These are phyloP conservation scores for Malus orientalis DNA, from an alignment of 306 rosid species.

Conservation along the genomic window DNA sequence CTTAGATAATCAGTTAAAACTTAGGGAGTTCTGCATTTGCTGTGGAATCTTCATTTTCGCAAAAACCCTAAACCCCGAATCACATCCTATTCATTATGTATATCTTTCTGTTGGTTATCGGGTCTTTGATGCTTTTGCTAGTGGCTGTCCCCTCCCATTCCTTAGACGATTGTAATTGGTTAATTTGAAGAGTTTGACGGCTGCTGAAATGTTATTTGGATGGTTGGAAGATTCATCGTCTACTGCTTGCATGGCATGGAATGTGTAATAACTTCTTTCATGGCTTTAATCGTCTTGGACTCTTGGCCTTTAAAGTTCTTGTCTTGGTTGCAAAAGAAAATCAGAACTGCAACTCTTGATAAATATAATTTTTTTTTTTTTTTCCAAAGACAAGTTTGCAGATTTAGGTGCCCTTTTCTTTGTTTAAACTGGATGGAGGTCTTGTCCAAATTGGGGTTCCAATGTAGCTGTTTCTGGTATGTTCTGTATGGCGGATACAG, in stretches of 20 bases:
- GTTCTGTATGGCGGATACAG: conserved; percentile 60
- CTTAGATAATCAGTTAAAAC: not conserved
- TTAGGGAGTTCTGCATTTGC: too few relatives aligned
- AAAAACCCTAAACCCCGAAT: too few relatives aligned
- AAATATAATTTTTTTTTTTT: not conserved
- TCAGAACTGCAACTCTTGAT: not conserved
- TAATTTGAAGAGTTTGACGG: not conserved
- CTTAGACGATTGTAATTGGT: too few relatives aligned
- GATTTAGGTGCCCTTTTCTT: not conserved
- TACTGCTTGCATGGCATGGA: not conserved
- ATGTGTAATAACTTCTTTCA: not conserved
- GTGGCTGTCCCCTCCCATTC: too few relatives aligned
- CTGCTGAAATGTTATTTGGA: not conserved
- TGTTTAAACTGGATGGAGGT: not conserved
- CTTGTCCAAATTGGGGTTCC: not conserved
- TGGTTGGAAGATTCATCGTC: not conserved
- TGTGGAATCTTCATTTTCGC: too few relatives aligned
- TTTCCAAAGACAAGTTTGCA: not conserved
- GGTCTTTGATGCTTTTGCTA: too few relatives aligned
- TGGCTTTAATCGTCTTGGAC: not conserved
- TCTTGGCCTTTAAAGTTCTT: not conserved
- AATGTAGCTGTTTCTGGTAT: not conserved
- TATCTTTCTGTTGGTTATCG: too few relatives aligned
- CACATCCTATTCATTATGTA: too few relatives aligned
- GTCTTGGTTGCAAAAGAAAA: not conserved